Evolutionary conservation across 768 basidiomycete genomes (phyloP).

Genomic region (Panaeolus cyanescens): DNA sequence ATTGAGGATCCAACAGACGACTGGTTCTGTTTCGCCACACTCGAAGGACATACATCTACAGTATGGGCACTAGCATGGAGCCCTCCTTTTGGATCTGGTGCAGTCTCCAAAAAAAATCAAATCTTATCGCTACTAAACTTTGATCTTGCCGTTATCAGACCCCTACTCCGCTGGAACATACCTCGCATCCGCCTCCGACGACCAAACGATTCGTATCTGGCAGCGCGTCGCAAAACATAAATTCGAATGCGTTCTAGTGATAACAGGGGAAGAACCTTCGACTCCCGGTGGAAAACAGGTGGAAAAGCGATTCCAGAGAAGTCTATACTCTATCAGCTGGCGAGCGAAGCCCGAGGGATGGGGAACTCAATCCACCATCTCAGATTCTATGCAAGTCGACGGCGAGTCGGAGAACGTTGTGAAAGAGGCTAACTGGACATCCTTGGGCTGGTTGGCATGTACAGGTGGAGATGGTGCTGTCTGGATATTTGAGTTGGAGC

Average conservation of each 20-base stretch:
- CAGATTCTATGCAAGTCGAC: conserved; percentile 25
- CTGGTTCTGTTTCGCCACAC: conserved; percentile 86
- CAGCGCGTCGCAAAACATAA: conserved; percentile 58
- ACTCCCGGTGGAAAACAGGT: neutral
- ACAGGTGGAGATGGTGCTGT: conserved; percentile 86
- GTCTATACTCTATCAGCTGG: conserved; percentile 85
- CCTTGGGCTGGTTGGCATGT: conserved; percentile 84
- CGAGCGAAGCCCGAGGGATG: neutral
- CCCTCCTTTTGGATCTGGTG: conserved; percentile 34
- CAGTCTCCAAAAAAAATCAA: neutral
- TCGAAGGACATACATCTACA: conserved; percentile 81
- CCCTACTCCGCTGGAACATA: conserved; percentile 53
- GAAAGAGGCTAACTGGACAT: conserved; percentile 20
- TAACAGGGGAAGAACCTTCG: conserved; percentile 57
- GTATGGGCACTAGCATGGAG: conserved; percentile 91
- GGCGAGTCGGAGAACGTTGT: conserved; percentile 28
- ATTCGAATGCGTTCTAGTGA: conserved; percentile 62
- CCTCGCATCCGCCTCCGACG: conserved; percentile 87
- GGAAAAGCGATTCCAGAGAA: conserved; percentile 34
- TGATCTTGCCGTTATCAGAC: neutral
- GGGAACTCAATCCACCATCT: neutral
- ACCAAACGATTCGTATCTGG: conserved; percentile 86
- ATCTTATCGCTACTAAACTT: conserved; percentile 2
- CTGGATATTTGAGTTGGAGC: conserved; percentile 77
- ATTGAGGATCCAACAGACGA: conserved; percentile 93